Percentiles rank a stretch among this genome's conserved stretches.
Conservation (phyloP, 225 moss, liverwort and hornwort species). For the Pseudoscleropodium purum region DNA sequence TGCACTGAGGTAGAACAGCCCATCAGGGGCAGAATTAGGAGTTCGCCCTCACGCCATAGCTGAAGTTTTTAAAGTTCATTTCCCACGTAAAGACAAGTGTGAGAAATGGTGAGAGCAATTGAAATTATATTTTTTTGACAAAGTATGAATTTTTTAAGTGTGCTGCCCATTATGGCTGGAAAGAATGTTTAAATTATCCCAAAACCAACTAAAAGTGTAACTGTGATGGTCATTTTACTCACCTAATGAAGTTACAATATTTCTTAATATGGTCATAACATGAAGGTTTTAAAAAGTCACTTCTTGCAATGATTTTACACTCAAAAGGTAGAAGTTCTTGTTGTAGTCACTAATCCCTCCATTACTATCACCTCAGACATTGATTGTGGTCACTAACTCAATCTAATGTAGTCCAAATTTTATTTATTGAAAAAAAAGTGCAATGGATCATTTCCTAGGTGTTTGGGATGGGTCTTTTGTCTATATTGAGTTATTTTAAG, state of each 20-base stretch:
- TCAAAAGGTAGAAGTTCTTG: not conserved
- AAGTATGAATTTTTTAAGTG: not conserved
- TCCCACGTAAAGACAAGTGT: not conserved
- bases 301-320: not conserved
- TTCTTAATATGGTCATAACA: fast-evolving
- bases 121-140: not conserved
- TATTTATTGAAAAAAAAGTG: not conserved
- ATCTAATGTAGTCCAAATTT: not conserved
- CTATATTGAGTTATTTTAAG: not conserved
- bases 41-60: not conserved
- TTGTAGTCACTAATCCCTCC: not conserved
- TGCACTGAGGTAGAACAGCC: not conserved
- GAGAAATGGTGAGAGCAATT: not conserved
- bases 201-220: not conserved
- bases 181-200: not conserved
- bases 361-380: not conserved
- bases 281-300: not conserved
- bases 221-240: not conserved
- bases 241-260: not conserved
- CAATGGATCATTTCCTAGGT: not conserved
- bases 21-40: not conserved
- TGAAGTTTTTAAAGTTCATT: not conserved
- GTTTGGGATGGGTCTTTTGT: not conserved
- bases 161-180: not conserved
- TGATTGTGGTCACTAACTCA: not conserved